phyloP scores from a whole-genome alignment of 2,329 filamentous ascomycete species.

The Colletotrichum sojae region DNA sequence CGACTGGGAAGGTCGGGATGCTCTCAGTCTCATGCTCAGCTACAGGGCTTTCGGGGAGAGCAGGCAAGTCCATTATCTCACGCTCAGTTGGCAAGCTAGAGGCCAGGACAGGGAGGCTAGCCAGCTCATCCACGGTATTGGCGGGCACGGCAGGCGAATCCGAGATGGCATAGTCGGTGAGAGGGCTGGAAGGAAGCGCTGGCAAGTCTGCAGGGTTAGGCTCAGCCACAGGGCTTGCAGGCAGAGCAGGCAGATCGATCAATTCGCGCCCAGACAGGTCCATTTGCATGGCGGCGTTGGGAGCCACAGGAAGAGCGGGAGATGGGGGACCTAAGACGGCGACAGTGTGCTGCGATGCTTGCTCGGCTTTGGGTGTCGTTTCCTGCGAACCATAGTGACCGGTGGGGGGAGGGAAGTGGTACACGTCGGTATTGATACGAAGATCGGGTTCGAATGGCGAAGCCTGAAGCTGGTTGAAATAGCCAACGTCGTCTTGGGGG shows the following conservation, averaged over 20 bases:
- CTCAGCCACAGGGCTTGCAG: slow-evolving; percentile 8
- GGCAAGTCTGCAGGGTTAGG: neutral
- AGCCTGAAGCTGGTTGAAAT: slow-evolving; percentile 35
- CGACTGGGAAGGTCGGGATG: no score
- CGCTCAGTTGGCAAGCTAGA: neutral
- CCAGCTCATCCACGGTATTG: neutral
- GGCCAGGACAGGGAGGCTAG: neutral
- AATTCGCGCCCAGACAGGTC: slow-evolving; percentile 15
- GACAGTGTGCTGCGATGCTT: slow-evolving; percentile 15
- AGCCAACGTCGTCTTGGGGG: slow-evolving; percentile 48
- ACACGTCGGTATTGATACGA: slow-evolving; percentile 57
- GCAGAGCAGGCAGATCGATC: slow-evolving; percentile 29
- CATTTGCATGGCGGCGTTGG: slow-evolving; percentile 6
- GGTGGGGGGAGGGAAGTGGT: slow-evolving; percentile 46
- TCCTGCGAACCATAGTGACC: slow-evolving; percentile 74
- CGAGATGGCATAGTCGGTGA: neutral
- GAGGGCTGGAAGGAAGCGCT: neutral
- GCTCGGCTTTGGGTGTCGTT: slow-evolving; percentile 76
- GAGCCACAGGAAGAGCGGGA: slow-evolving; percentile 5
- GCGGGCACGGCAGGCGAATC: neutral
- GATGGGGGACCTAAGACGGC: slow-evolving; percentile 19
- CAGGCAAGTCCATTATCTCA: neutral
- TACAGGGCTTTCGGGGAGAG: neutral
- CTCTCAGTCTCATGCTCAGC: neutral
- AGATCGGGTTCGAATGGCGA: slow-evolving; percentile 48